Base-by-base conservation (phyloP, 2,329 filamentous ascomycete genomes). In the Nannizziopsis barbatae region DNA sequence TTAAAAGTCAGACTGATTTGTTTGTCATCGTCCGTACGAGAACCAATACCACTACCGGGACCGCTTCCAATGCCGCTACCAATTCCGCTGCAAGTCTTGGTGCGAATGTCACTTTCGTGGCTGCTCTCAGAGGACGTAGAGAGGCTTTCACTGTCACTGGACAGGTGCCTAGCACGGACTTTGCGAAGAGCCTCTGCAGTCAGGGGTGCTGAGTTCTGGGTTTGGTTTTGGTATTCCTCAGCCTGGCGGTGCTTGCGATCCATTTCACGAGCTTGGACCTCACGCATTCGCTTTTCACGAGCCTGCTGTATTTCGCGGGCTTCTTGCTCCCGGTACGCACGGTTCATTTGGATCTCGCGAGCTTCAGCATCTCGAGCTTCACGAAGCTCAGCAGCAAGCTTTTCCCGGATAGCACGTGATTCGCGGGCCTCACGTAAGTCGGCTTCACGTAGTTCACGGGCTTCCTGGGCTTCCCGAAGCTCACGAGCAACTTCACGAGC, bases 51-150 rank as follows among this genome's bases (percentile, higher is more conserved):
- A 30, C 42, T 44, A 7, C 58, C 62, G 22, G 55, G 59, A 32
- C 60, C 58, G 12, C 61, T 65, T 2, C 61, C 59, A 18, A 58
- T 54, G 46, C 60, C 45, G 36, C 54, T 58, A 11, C 60, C 58
- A 17, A 57, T 58, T 17, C 58, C 60, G 49, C 65, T 63, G 18
- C 58, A 61, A 30, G 54, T 61, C 33, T 59, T 59, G n/a, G 62
- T 65, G 5, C 61, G 59, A 27, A 57, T 54, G 47, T 65, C 63
- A 47, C 63, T 68, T 22, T 60, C 65, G 20, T 64, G 65, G 54
- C 66, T 69, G 56, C 66, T 67, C 30, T 52, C 53, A 4, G 66
- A 66, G 15, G 63, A 64, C 50, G 61, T 69, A 47, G 67, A 67
- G 45, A 66, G 64, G 45, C 65, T 69, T 20, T 63, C 65, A 38